phyloP scores from a whole-genome alignment of 768 basidiomycete genomes.

The Dentipellis sp. region DNA sequence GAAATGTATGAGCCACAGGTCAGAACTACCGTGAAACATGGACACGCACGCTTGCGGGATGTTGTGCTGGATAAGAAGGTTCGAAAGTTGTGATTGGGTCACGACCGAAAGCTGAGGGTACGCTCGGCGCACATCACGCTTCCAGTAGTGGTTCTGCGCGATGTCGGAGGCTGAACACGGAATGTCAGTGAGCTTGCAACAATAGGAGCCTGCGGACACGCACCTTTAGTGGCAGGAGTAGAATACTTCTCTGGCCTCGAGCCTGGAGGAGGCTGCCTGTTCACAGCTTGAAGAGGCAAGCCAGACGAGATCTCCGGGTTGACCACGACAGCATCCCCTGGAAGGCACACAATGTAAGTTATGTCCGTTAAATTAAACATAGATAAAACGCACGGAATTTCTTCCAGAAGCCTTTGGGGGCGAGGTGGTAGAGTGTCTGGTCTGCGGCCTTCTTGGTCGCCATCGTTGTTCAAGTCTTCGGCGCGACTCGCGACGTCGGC shows the following conservation, averaged over 20 bases:
- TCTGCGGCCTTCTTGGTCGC: constrained; percentile 77
- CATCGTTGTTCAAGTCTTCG: constrained; percentile 30
- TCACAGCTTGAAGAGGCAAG: constrained; percentile 61
- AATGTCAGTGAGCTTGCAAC: constrained; percentile 10
- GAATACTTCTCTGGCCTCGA: constrained; percentile 81
- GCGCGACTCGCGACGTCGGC: background rate
- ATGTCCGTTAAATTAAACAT: background rate
- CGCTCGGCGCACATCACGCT: constrained; percentile 85
- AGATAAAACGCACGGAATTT: constrained; percentile 64
- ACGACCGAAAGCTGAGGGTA: constrained; percentile 90
- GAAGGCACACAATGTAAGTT: background rate
- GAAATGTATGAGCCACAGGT: background rate
- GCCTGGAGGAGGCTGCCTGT: constrained; percentile 84
- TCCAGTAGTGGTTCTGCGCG: constrained; percentile 91
- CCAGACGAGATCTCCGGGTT: constrained; percentile 90
- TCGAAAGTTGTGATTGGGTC: constrained; percentile 74
- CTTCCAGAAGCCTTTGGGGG: constrained; percentile 92
- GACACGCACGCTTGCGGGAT: constrained; percentile 51
- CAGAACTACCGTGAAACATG: background rate
- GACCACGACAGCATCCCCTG: constrained; percentile 77
- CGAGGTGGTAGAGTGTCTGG: constrained; percentile 83
- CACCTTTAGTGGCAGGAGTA: constrained; percentile 85
- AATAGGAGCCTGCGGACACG: constrained; percentile 10
- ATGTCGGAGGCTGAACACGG: constrained; percentile 62
- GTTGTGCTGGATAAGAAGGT: constrained; percentile 75